phyloP scores from a whole-genome alignment of 2,329 filamentous ascomycete genomes.

The Penicillium sp. region DNA sequence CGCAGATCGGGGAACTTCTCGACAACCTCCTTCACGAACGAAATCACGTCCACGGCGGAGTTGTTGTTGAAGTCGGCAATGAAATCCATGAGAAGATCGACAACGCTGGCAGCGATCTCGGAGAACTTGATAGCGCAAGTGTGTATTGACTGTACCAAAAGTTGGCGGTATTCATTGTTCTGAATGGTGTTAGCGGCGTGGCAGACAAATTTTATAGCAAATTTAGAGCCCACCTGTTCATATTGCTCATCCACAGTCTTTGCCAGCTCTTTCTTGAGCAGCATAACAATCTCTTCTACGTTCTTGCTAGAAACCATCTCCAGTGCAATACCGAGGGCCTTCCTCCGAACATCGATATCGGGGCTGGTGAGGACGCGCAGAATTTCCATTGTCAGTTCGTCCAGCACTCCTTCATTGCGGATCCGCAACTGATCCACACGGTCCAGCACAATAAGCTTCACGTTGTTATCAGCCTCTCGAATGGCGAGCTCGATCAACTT shows the following conservation, averaged over 20 bases:
- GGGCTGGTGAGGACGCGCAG: conserved; percentile 90
- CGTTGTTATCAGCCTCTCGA: conserved; percentile 98
- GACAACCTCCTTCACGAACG: conserved; percentile 97
- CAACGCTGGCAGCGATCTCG: conserved; percentile 93
- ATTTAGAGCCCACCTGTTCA: conserved; percentile 63
- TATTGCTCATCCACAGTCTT: conserved; percentile 99
- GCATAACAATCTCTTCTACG: conserved; percentile 91
- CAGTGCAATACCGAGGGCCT: conserved; percentile 83
- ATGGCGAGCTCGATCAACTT: conserved; percentile 98
- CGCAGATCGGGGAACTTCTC: conserved; percentile 94
- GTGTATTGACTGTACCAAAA: conserved; percentile 95
- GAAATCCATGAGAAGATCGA: conserved; percentile 97
- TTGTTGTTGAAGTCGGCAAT: conserved; percentile 98
- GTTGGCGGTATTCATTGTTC: conserved; percentile 89
- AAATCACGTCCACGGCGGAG: conserved; percentile 95
- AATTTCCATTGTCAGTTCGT: conserved; percentile 96
- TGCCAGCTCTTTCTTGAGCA: conserved; percentile 94
- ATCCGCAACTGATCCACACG: conserved; percentile 83
- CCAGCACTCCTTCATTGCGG: conserved; percentile 85
- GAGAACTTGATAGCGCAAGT: conserved; percentile 99
- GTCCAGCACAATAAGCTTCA: conserved; percentile 96
- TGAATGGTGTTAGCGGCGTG: conserved; percentile 30
- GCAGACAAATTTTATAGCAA: not conserved
- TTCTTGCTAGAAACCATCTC: conserved; percentile 99
- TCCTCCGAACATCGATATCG: conserved; percentile 91